These are phyloP conservation scores for Colletotrichum zoysiae DNA, from an alignment of 2,329 filamentous ascomycete genomes.

Conservation along the genomic window DNA sequence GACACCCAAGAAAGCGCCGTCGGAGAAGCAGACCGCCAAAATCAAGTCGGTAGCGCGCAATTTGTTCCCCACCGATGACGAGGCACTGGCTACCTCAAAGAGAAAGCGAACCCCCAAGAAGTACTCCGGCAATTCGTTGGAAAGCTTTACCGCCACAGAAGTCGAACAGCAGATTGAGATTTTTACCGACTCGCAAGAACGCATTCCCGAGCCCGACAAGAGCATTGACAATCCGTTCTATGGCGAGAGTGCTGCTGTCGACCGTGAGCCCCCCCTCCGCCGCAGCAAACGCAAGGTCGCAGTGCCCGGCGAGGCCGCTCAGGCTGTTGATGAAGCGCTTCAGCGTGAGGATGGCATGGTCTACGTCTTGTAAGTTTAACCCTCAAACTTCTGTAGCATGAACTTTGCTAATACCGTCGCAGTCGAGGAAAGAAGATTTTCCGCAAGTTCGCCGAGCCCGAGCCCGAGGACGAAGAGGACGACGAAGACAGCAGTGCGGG, in stretches of 20 bases:
- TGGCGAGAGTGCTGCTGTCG: slow-evolving; percentile 55
- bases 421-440: slow-evolving; percentile 86
- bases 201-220: slow-evolving; percentile 75
- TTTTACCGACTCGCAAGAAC: slow-evolving; percentile 84
- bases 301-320: slow-evolving; percentile 68
- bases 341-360: slow-evolving; percentile 79
- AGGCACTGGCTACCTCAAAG: slow-evolving; percentile 69
- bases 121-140: slow-evolving; percentile 66
- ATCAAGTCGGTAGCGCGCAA: slow-evolving; percentile 70
- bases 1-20: slow-evolving; percentile 76
- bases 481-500: slow-evolving; percentile 48
- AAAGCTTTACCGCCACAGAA: slow-evolving; percentile 71
- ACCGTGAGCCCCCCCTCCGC: slow-evolving; percentile 59
- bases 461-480: slow-evolving; percentile 53
- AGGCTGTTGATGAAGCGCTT: slow-evolving; percentile 73
- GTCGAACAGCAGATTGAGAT: slow-evolving; percentile 74
- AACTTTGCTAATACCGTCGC: slow-evolving; percentile 24
- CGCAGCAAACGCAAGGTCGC: slow-evolving; percentile 67
- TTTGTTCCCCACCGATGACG: slow-evolving; percentile 71
- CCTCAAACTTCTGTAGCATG: slow-evolving; percentile 31
- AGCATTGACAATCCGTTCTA: slow-evolving; percentile 80
- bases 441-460: slow-evolving; percentile 70
- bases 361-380: slow-evolving; percentile 78
- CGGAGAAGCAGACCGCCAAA: slow-evolving; percentile 62
- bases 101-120: slow-evolving; percentile 69